phyloP scores from a whole-genome alignment of 2,329 filamentous ascomycete genomes.

The Elsinoe fawcettii region DNA sequence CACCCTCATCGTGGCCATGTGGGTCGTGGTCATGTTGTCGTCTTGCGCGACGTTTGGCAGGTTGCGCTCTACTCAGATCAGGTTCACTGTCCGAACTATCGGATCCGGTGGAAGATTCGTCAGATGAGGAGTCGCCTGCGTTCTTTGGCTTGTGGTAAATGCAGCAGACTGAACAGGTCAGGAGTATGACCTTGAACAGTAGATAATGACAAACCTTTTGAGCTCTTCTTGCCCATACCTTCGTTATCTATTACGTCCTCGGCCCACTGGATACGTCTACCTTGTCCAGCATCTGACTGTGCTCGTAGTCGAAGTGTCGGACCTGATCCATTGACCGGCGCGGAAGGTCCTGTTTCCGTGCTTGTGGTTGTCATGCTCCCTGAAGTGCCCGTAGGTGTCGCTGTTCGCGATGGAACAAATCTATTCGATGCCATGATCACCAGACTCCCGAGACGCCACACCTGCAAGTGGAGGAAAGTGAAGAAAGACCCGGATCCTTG shows the following conservation, averaged over 20 bases:
- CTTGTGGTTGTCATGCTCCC: conserved; percentile 29
- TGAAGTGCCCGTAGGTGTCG: conserved; percentile 22
- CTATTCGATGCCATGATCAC: conserved; percentile 15
- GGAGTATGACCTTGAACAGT: not conserved
- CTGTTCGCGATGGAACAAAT: conserved; percentile 17
- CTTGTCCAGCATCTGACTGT: conserved; percentile 31
- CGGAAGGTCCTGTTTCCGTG: conserved; percentile 22
- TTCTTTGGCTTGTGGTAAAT: conserved; percentile 86
- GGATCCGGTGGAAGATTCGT: conserved; percentile 50
- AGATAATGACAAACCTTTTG: conserved; percentile 60
- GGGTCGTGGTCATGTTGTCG: conserved; percentile 27
- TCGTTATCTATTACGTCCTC: conserved; percentile 94
- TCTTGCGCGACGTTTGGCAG: conserved; percentile 23
- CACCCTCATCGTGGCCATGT: conserved; percentile 32
- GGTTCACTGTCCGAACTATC: conserved; percentile 49
- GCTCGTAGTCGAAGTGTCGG: conserved; percentile 36
- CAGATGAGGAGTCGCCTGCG: conserved; percentile 73
- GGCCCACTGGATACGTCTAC: conserved; percentile 77
- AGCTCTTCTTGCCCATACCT: conserved; percentile 84
- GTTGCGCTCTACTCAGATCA: conserved; percentile 41
- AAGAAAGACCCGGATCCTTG: too few species aligned
- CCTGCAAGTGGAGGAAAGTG: not conserved
- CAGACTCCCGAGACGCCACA: not conserved
- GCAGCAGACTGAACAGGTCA: conserved; percentile 68
- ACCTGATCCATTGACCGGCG: conserved; percentile 13